phyloP scores from a whole-genome alignment of 495 filamentous ascomycete species.

The Penicillium canariense region DNA sequence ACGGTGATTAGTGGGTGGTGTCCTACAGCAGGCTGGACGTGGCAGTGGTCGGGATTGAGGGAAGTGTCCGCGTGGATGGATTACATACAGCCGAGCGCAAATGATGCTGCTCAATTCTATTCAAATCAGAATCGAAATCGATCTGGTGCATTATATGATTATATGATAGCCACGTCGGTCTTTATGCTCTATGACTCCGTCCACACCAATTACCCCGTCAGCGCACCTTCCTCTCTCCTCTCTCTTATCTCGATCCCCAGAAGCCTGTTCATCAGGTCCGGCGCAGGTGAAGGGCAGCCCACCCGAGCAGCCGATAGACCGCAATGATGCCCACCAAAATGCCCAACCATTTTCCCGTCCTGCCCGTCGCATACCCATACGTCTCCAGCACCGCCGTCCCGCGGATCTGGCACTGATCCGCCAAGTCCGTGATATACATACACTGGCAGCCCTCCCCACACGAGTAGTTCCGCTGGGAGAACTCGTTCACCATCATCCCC shows the following conservation, averaged over 20 bases:
- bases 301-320: slow-evolving; percentile 67
- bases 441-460: slow-evolving; percentile 61
- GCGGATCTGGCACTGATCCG: slow-evolving; percentile 61
- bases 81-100: background rate
- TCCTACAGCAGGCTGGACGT: background rate
- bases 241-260: background rate
- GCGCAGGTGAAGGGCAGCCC: slow-evolving; percentile 39
- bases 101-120: background rate
- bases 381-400: slow-evolving; percentile 63
- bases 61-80: background rate
- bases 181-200: too few species aligned
- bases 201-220: background rate
- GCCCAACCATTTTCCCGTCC: slow-evolving; percentile 68
- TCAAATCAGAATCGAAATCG: too few species aligned
- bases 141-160: too few species aligned
- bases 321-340: slow-evolving; percentile 72
- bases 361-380: slow-evolving; percentile 64
- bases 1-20: background rate
- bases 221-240: background rate
- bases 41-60: background rate
- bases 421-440: slow-evolving; percentile 65
- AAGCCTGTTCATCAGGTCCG: slow-evolving; percentile 12
- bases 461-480: slow-evolving; percentile 56
- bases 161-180: too few species aligned
- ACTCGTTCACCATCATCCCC: slow-evolving; percentile 90